Evolutionary conservation across 768 basidiomycete species (phyloP), one percentile per base, ranked within the genome.

Genomic region (Gymnopilus dilepis): DNA sequence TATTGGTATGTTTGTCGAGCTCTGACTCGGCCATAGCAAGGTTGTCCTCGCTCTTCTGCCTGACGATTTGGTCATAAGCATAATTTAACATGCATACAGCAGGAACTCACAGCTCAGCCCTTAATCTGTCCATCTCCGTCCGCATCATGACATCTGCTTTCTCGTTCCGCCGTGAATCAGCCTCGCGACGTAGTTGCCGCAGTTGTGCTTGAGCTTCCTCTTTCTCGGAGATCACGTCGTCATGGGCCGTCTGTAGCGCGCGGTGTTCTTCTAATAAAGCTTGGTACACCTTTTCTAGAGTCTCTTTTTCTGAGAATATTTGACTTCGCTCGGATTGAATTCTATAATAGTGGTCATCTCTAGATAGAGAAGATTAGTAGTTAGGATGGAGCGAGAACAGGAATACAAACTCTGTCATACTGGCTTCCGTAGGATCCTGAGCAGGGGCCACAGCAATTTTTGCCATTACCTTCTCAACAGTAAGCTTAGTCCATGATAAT

Each of bases 21-120:
- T 94, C 93, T 0, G 86, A 81, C 71, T 97, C 95, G 2, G 91
- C 82, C 71, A 90, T 82, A 17, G 87, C 89, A 17, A 98, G 82
- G 69, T 92, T 92, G 61, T 98, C 95, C 77, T 97, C 96, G 70
- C 92, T 95, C 82, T 93, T 97, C 78, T 93, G 91, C 67, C 95
- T 96, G 76, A 64, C 65, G 72, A 69, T 58, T 70, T 74, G 72
- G 69, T 69, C 64, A 65, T 65, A 57, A 53, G 72, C 77, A 61
- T 71, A 66, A 33, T 22, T 43, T 19, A 45, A 54, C 62, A 42
- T 21, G 21, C 15, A 38, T 22, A 50, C 11, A n/a, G 56, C 24
- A 51, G 30, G 31, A 38, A 84, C 95, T 83, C 77, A 97, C 95
- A 99, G 82, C 62, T 95, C 95, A 3, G 80, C 75, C 42, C 92